Evolutionary conservation across 495 filamentous ascomycete genomes (phyloP), one percentile per base, ranked within the genome.

Genomic region (Penicillium bovifimosum): DNA sequence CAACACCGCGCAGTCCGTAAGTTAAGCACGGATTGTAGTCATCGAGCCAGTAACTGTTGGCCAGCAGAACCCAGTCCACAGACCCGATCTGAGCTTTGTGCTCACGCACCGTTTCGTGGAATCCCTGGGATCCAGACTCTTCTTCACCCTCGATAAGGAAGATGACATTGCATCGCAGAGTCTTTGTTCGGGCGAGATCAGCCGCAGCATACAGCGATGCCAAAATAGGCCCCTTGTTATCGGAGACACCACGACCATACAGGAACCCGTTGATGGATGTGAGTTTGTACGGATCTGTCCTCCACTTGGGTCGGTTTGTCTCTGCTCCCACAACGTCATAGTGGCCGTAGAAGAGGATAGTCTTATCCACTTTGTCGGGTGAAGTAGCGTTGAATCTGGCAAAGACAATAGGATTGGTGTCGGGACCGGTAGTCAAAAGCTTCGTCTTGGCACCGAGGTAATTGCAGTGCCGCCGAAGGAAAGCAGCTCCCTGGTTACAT

Each of bases 281-380:
- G 49, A 97, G 76, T 40, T 86, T 79, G 63, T 96, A 97, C 0
- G 93, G 95, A 55, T 96, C 87, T 7, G 82, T 80, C 46, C 81
- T 82, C 93, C 93, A 97, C 54, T 87, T 88, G 29, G 72, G 62
- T 36, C 79, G 79, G 47, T 86, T 84, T 29, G 85, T 83, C 49
- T 95, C 88, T 0, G 95, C 93, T 16, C 88, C 80, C n/a, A 98
- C 91, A n/a, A 98, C 90, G 53, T 98, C 93, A 69, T 98, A 98
- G 59, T 98, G 93, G 3, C 95, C 95, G 65, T 98, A 98, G 67
- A 98, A 98, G 11, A 98, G 75, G 31, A 96, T 86, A 0, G 87
- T 91, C 70, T 91, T 96, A 18, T 90, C 80, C 67, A 80, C 62
- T 80, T 89, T 68, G 0, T 71, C 52, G 2, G 68, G 26, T 2